A percentile compares a stretch with the other conserved stretches of the same genome.
Evolutionary conservation across 129 eudicot genomes (phyloP).

Genomic region (Chrysanthemum makinoi): DNA sequence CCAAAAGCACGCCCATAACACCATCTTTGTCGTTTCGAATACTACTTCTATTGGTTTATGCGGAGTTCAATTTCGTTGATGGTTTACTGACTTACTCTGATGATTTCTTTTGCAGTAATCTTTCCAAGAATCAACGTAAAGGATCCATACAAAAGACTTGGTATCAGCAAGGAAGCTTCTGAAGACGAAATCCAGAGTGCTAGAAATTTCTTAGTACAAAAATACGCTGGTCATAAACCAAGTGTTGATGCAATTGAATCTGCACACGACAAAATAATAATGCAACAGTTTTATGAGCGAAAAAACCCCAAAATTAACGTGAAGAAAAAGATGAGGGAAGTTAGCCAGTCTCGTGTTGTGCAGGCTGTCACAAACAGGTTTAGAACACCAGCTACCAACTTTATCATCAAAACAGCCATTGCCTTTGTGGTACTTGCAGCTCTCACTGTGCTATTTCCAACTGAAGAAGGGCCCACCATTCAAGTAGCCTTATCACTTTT

Average conservation of each 20-base stretch:
- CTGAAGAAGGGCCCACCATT: slow-evolving; percentile 98
- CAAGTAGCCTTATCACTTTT: slow-evolving; percentile 83
- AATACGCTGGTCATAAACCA: slow-evolving; percentile 85
- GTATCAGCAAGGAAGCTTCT: slow-evolving; percentile 82
- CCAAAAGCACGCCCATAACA: not conserved
- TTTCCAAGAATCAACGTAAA: slow-evolving; percentile 86
- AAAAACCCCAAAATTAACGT: slow-evolving; percentile 84
- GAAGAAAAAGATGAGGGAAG: slow-evolving; percentile 87
- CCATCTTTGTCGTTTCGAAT: not conserved
- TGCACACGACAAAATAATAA: slow-evolving; percentile 92
- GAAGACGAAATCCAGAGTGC: slow-evolving; percentile 95
- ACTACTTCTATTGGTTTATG: slow-evolving; percentile 14
- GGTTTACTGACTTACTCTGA: slow-evolving; percentile 14
- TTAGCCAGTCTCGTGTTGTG: slow-evolving; percentile 68
- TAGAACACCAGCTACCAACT: slow-evolving; percentile 71
- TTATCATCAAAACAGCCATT: slow-evolving; percentile 66
- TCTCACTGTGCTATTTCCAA: slow-evolving; percentile 86
- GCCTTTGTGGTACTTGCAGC: slow-evolving; percentile 78
- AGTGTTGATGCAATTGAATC: slow-evolving; percentile 95
- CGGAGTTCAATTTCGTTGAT: not conserved
- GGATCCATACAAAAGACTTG: slow-evolving; percentile 96
- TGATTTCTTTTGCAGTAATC: slow-evolving; percentile 49
- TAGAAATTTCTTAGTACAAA: slow-evolving; percentile 83
- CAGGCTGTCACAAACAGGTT: slow-evolving; percentile 82
- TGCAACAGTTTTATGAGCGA: slow-evolving; percentile 80